These are phyloP conservation scores for Neonothopanus nambi DNA, from an alignment of 1,284 basidiomycete genomes.

Conservation along the genomic window DNA sequence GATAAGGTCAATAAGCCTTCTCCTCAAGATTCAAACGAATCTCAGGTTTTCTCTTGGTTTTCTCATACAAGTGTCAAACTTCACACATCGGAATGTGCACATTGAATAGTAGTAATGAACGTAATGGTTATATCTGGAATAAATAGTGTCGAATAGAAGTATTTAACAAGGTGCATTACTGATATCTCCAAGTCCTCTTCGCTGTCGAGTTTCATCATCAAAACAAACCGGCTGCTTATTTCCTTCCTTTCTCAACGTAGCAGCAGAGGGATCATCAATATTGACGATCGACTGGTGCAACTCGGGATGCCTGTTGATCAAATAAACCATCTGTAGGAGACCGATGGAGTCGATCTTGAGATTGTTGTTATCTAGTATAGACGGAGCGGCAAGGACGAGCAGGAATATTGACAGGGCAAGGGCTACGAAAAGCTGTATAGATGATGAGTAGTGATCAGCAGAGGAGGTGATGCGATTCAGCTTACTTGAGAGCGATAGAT, in stretches of 20 bases:
- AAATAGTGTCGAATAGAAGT: too few relatives aligned
- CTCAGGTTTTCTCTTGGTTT: too few relatives aligned
- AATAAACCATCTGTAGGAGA: slow-evolving; percentile 12
- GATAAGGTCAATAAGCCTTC: too few relatives aligned
- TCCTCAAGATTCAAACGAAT: too few relatives aligned
- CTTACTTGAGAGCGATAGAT: not conserved
- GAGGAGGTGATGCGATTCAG: not conserved
- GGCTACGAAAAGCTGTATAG: not conserved
- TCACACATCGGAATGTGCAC: too few relatives aligned
- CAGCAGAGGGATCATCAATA: not conserved
- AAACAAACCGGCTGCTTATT: too few relatives aligned
- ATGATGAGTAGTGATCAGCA: not conserved
- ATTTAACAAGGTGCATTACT: too few relatives aligned
- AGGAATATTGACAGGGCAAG: not conserved
- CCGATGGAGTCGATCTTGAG: slow-evolving; percentile 12
- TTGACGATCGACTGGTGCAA: not conserved
- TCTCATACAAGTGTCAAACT: too few relatives aligned
- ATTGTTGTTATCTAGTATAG: slow-evolving; percentile 6
- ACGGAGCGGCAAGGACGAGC: slow-evolving; percentile 1
- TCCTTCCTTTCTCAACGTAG: not conserved
- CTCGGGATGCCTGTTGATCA: slow-evolving; percentile 6
- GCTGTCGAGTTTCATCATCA: too few relatives aligned
- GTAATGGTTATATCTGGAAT: too few relatives aligned
- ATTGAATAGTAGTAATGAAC: too few relatives aligned
- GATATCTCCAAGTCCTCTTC: too few relatives aligned